Conservation (phyloP, 1,284 basidiomycete species). For the Irpex rosettiformis region DNA sequence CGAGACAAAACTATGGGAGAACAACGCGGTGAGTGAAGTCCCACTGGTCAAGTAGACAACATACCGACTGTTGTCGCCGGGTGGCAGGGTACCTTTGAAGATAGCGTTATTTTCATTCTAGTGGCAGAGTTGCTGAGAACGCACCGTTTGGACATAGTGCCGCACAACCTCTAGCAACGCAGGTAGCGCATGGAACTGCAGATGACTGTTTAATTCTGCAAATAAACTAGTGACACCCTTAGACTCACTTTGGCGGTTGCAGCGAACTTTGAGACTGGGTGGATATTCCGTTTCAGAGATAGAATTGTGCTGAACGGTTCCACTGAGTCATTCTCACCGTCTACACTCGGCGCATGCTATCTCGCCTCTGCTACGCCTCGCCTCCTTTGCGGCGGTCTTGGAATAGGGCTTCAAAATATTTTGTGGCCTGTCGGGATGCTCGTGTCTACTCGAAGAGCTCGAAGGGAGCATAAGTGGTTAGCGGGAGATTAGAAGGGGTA, state of each 20-base stretch:
- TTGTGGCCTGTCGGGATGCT: slow-evolving; percentile 18
- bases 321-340: slow-evolving; percentile 9
- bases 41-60: neutral
- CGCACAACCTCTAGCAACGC: slow-evolving; percentile 17
- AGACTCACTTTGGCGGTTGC: slow-evolving; percentile 18
- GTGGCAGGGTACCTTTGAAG: slow-evolving; percentile 15
- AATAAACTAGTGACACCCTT: neutral
- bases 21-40: neutral
- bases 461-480: slow-evolving; percentile 9
- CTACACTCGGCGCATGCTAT: slow-evolving; percentile 22
- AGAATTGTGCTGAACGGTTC: neutral
- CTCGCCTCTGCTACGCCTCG: slow-evolving; percentile 17
- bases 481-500: neutral
- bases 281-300: neutral
- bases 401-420: slow-evolving; percentile 13
- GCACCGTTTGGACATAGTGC: slow-evolving; percentile 20
- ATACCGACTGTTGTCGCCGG: slow-evolving; percentile 20
- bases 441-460: slow-evolving; percentile 8
- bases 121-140: neutral
- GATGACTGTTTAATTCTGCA: neutral
- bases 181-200: slow-evolving; percentile 20
- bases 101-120: neutral
- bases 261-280: slow-evolving; percentile 18
- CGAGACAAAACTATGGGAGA: slow-evolving; percentile 12
- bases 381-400: slow-evolving; percentile 17